Evolutionary conservation across 495 filamentous ascomycete genomes (phyloP), one percentile per base, ranked within the genome.

Genomic region (Trichocladium antarcticum): DNA sequence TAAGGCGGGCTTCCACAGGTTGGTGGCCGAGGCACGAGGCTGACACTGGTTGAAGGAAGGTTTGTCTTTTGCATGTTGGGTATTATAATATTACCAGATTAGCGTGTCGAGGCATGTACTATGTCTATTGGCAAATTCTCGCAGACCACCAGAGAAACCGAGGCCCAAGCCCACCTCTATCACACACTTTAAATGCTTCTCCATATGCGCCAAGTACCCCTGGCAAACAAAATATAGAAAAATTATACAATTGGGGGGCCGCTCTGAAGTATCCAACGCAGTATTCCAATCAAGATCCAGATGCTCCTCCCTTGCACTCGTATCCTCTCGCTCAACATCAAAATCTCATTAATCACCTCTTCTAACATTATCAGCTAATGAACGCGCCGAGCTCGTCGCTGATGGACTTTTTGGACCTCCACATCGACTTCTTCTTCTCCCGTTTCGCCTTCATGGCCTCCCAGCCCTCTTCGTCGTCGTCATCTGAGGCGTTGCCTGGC

Each of bases 381-480:
- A 72, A 54, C 39, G 70, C 60, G 34, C 67, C 65, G 20, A 72
- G 57, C 37, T 68, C 64, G 37, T 59, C 54, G 19, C 65, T 63
- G 22, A 68, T 54, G 40, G 53, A 66, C 63, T 80, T 84, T 69
- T 84, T 87, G 47, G 75, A 60, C 54, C 79, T 80, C 85, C 85
- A 88, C 49, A 72, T 61, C 41, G 70, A 81, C 68, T 79, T 83
- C 72, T 87, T 90, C 66, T 84, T 81, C 47, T 87, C 85, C 40
- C 85, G 75, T 66, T 84, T 89, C 61, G 82, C 83, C 64, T 78
- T 83, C 86, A 93, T 89, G 45, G 87, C 82, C 43, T 81, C 82
- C 87, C 87, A 89, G 19, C 80, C 75, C 52, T 77, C 81, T 56
- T 90, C 83, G 21, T 90, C 87, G 44, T 94, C 86, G 37, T 89